A percentile compares a stretch with the other conserved stretches of the same genome.
phyloP scores from a whole-genome alignment of 1,284 basidiomycete genomes.

The Leccinum fallax region DNA sequence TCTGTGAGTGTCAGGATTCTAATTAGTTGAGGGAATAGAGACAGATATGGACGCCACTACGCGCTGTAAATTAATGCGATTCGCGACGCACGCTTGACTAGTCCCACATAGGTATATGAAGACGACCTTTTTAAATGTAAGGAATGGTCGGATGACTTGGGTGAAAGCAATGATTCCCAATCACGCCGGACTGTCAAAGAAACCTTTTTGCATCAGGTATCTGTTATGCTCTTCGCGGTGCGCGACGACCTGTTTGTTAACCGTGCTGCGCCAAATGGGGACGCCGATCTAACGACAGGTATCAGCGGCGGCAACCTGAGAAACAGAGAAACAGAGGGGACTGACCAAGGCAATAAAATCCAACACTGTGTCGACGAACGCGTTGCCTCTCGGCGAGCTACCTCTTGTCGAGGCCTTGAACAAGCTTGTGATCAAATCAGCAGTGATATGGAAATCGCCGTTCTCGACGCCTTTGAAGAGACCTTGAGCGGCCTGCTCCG shows the following conservation, averaged over 20 bases:
- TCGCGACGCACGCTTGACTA: neutral
- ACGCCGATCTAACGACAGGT: constrained; percentile 26
- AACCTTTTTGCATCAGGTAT: constrained; percentile 30
- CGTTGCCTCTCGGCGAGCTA: constrained; percentile 50
- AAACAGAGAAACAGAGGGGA: neutral
- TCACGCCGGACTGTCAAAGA: constrained; percentile 25
- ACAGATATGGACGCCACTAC: neutral
- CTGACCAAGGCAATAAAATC: constrained; percentile 31
- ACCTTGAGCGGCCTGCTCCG: constrained; percentile 66
- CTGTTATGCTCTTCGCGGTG: constrained; percentile 32
- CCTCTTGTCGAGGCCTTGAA: constrained; percentile 75
- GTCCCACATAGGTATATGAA: neutral
- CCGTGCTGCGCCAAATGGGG: constrained; percentile 36
- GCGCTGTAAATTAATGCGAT: neutral
- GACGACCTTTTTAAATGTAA: neutral
- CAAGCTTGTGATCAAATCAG: constrained; percentile 67
- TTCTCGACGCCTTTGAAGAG: constrained; percentile 74
- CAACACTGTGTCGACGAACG: constrained; percentile 20
- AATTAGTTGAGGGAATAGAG: neutral
- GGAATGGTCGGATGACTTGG: neutral
- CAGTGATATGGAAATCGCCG: constrained; percentile 78
- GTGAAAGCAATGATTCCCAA: neutral
- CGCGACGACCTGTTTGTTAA: constrained; percentile 30
- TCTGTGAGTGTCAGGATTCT: neutral
- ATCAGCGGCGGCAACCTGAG: neutral